Conservation (phyloP, 2,329 filamentous ascomycete genomes). For the Lasiodiplodia gonubiensis region DNA sequence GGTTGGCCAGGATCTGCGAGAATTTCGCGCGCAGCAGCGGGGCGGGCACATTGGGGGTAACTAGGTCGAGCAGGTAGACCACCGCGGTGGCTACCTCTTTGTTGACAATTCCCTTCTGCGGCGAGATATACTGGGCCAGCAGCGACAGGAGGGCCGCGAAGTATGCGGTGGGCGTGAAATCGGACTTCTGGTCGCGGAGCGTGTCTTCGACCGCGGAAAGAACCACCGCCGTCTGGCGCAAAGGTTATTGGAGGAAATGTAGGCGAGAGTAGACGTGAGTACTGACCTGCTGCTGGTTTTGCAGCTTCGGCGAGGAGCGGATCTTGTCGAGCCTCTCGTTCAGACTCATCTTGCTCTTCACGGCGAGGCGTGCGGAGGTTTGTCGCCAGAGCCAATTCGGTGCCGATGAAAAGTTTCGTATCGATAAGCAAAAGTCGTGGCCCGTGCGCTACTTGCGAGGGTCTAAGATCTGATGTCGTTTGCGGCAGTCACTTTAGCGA, state of each 20-base stretch:
- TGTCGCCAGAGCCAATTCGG: background rate
- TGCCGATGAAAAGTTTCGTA: constrained; percentile 16
- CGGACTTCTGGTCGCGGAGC: constrained; percentile 83
- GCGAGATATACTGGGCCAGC: constrained; percentile 75
- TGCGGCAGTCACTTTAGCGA: background rate
- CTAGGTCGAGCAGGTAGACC: constrained; percentile 92
- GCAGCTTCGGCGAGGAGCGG: constrained; percentile 85
- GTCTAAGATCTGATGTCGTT: background rate
- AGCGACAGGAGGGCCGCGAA: constrained; percentile 94
- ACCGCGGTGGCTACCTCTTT: constrained; percentile 84
- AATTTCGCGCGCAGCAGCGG: constrained; percentile 93
- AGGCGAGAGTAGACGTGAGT: background rate
- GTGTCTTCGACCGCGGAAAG: constrained; percentile 92
- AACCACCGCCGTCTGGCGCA: constrained; percentile 75
- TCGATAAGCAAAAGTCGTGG: constrained; percentile 12
- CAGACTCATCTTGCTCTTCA: constrained; percentile 60
- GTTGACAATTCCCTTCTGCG: constrained; percentile 69
- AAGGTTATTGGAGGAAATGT: constrained; percentile 25
- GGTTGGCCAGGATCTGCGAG: constrained; percentile 83
- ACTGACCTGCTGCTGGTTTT: constrained; percentile 89
- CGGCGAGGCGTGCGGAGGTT: constrained; percentile 21
- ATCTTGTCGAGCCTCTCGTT: constrained; percentile 97
- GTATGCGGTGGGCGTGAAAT: constrained; percentile 85
- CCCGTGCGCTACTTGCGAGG: background rate
- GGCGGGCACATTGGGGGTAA: constrained; percentile 83